Evolutionary conservation across 2,329 filamentous ascomycete species (phyloP).

Genomic region (Plenodomus tracheiphilus): DNA sequence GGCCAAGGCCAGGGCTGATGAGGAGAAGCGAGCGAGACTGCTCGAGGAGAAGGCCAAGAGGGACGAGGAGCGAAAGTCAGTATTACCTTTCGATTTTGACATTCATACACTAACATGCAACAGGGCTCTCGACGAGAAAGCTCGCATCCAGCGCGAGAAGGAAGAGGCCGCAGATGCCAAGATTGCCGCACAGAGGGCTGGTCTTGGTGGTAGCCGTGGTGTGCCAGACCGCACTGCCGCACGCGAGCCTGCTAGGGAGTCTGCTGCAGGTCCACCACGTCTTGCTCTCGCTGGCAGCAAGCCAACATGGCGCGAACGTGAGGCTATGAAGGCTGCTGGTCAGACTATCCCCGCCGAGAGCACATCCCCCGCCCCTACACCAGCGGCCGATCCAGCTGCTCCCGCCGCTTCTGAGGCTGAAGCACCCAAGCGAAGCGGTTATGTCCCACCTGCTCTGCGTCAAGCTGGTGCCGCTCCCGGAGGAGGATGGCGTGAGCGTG

Average conservation of each 20-base stretch:
- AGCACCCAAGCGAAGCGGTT: conserved; percentile 47
- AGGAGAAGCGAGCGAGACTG: conserved; percentile 74
- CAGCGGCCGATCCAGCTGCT: conserved; percentile 31
- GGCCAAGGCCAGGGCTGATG: conserved; percentile 77
- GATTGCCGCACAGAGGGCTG: conserved; percentile 63
- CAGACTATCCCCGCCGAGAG: conserved; percentile 33
- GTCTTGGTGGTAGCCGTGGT: conserved; percentile 40
- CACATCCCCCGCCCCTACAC: conserved; percentile 39
- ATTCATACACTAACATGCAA: conserved; percentile 40
- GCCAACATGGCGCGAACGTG: conserved; percentile 74
- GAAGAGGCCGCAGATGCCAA: conserved; percentile 87
- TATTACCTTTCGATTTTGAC: conserved; percentile 18
- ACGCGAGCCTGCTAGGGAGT: conserved; percentile 40
- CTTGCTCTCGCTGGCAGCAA: conserved; percentile 65
- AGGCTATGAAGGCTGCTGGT: conserved; percentile 54
- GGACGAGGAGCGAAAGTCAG: conserved; percentile 63
- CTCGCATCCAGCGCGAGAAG: conserved; percentile 71
- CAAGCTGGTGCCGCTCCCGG: conserved; percentile 30
- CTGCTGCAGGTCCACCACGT: conserved; percentile 60
- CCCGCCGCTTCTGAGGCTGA: conserved; percentile 36
- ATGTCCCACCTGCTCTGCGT: conserved; percentile 52
- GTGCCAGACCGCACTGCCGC: conserved; percentile 31
- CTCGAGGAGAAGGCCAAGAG: conserved; percentile 69
- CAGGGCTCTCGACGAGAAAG: conserved; percentile 65
- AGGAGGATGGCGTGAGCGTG: conserved; percentile 44